Conservation (phyloP, 176 grass and related monocot species). For the Otatea glauca region DNA sequence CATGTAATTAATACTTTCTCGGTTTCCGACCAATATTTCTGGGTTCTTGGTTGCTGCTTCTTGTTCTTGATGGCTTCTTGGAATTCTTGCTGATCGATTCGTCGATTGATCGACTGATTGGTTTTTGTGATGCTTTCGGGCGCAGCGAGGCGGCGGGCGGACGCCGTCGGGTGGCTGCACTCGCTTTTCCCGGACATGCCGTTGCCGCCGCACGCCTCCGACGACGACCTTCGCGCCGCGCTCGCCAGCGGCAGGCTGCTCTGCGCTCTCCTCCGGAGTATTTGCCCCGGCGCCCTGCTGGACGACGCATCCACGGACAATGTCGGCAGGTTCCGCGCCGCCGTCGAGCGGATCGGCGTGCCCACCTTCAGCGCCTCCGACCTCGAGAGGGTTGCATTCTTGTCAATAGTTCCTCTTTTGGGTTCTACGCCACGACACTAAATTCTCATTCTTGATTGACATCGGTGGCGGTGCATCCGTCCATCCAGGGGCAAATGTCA, state of each 20-base stretch:
- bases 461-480: background rate
- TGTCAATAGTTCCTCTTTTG: background rate
- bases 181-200: slow-evolving; percentile 47
- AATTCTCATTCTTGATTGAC: background rate
- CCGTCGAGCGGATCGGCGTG: slow-evolving; percentile 54
- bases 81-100: background rate
- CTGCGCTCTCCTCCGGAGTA: slow-evolving; percentile 55
- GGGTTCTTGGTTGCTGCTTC: background rate
- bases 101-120: background rate
- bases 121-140: background rate
- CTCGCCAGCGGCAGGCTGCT: slow-evolving; percentile 54
- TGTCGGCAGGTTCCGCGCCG: slow-evolving; percentile 53
- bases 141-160: slow-evolving; percentile 55
- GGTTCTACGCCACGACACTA: background rate
- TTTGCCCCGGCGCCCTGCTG: slow-evolving; percentile 53
- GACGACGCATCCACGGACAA: slow-evolving; percentile 55
- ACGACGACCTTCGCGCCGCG: slow-evolving; percentile 52
- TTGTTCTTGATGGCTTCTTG: background rate
- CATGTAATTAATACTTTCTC: background rate
- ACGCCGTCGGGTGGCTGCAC: slow-evolving; percentile 55
- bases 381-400: slow-evolving; percentile 52
- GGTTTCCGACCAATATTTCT: background rate
- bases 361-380: slow-evolving; percentile 57
- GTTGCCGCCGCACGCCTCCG: slow-evolving; percentile 44
- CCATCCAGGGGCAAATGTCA: slow-evolving; percentile 51